Evolutionary conservation across 202 grass and related monocot species (phyloP).

Genomic region (Eragrostis tef): DNA sequence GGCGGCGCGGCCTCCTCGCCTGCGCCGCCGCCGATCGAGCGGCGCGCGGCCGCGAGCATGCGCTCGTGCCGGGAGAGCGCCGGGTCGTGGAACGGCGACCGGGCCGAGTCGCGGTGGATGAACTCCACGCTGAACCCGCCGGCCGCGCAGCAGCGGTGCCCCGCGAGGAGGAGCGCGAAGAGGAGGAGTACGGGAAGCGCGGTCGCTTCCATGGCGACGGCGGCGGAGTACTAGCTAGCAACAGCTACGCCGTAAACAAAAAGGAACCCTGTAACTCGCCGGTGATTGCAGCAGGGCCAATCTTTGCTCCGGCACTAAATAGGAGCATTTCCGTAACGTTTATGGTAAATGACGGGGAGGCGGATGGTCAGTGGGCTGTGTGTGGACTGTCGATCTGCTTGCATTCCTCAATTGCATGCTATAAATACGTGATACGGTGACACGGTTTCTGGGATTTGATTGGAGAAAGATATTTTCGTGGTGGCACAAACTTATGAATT

Average conservation of each 20-base stretch:
- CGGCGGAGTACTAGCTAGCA: background rate
- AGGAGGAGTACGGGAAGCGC: background rate
- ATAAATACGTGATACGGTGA: background rate
- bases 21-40: slow-evolving; percentile 23
- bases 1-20: no score
- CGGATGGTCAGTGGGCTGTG: background rate
- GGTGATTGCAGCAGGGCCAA: no score
- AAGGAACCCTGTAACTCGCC: background rate
- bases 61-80: slow-evolving; percentile 28
- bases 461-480: no score
- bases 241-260: background rate
- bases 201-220: slow-evolving; percentile 30
- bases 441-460: background rate
- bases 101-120: slow-evolving; percentile 64
- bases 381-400: background rate
- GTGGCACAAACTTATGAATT: no score
- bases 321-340: background rate
- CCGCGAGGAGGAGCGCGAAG: background rate
- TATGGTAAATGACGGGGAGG: slow-evolving; percentile 9
- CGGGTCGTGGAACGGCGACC: slow-evolving; percentile 62
- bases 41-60: slow-evolving; percentile 40
- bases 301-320: slow-evolving; percentile 5
- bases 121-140: slow-evolving; percentile 63
- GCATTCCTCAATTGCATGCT: background rate
- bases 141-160: background rate